Evolutionary conservation across 1,284 basidiomycete genomes (phyloP).

Genomic region (Gomphus bonarii): DNA sequence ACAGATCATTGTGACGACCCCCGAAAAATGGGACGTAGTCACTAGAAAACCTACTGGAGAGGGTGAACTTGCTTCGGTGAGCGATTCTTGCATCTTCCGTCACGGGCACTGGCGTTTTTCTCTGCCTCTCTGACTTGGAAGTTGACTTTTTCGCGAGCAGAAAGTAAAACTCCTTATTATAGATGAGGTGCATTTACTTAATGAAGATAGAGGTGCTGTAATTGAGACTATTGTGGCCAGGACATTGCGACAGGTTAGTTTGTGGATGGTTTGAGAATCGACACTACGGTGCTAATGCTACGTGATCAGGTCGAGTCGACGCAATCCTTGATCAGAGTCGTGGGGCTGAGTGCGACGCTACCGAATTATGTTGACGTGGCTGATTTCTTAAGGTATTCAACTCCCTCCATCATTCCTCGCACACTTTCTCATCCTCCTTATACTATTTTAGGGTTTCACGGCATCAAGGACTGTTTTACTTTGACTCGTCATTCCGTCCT

Average conservation of each 20-base stretch:
- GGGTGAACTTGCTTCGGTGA: slow-evolving; percentile 85
- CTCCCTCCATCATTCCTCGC: not conserved
- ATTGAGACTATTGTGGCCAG: slow-evolving; percentile 98
- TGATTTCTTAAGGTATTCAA: slow-evolving; percentile 74
- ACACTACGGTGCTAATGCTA: not conserved
- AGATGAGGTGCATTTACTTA: slow-evolving; percentile 95
- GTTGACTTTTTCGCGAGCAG: slow-evolving; percentile 29
- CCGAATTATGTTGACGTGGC: slow-evolving; percentile 98
- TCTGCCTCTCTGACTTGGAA: not conserved
- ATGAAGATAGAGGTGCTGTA: slow-evolving; percentile 96
- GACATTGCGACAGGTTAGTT: slow-evolving; percentile 83
- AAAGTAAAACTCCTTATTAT: slow-evolving; percentile 94
- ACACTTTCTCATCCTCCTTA: not conserved
- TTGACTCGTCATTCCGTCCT: slow-evolving; percentile 95
- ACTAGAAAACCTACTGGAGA: slow-evolving; percentile 96
- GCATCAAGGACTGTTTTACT: slow-evolving; percentile 93
- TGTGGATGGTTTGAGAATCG: slow-evolving; percentile 6
- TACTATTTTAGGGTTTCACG: slow-evolving; percentile 75
- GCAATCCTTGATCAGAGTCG: slow-evolving; percentile 96
- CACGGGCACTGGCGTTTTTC: not conserved
- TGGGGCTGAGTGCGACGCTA: slow-evolving; percentile 95
- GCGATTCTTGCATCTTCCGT: slow-evolving; percentile 17
- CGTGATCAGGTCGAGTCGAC: slow-evolving; percentile 78
- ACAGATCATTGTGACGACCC: slow-evolving; percentile 98
- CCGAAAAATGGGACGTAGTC: slow-evolving; percentile 99